Conservation (phyloP, 352 stramenopile species). For the Thraustotheca clavata region DNA sequence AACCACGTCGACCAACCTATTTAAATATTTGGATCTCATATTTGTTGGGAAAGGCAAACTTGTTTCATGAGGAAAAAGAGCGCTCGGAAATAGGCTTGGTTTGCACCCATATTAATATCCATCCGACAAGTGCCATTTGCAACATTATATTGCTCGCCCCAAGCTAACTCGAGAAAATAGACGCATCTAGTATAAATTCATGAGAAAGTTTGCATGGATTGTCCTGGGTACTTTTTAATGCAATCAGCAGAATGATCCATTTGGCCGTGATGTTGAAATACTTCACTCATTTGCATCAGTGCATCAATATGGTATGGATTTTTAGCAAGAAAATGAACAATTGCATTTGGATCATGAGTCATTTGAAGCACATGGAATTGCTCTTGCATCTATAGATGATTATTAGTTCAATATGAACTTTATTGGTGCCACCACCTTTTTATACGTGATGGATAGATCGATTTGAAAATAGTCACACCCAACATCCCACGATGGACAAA, state of each 20-base stretch:
- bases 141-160: conserved; percentile 77
- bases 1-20: conserved; percentile 48
- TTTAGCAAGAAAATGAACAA: conserved; percentile 68
- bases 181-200: conserved; percentile 51
- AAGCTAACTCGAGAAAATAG: conserved; percentile 74
- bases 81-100: conserved; percentile 62
- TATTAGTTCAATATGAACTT: not conserved
- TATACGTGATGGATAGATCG: conserved; percentile 81
- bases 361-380: conserved; percentile 75
- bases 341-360: conserved; percentile 77
- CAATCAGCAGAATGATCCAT: conserved; percentile 79
- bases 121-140: conserved; percentile 73
- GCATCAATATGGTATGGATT: conserved; percentile 82
- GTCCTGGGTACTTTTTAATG: conserved; percentile 42
- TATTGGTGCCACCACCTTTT: conserved; percentile 41
- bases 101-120: conserved; percentile 70
- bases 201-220: not conserved
- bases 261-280: conserved; percentile 82
- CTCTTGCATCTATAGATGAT: conserved; percentile 44
- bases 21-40: not conserved
- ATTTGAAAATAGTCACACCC: conserved; percentile 76
- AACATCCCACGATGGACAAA: conserved; percentile 51
- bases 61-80: conserved; percentile 80
- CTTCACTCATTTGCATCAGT: conserved; percentile 77
- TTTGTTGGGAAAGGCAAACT: conserved; percentile 22